phyloP scores from a whole-genome alignment of 1,139 yeast genomes.

The Geotrichum australiense region DNA sequence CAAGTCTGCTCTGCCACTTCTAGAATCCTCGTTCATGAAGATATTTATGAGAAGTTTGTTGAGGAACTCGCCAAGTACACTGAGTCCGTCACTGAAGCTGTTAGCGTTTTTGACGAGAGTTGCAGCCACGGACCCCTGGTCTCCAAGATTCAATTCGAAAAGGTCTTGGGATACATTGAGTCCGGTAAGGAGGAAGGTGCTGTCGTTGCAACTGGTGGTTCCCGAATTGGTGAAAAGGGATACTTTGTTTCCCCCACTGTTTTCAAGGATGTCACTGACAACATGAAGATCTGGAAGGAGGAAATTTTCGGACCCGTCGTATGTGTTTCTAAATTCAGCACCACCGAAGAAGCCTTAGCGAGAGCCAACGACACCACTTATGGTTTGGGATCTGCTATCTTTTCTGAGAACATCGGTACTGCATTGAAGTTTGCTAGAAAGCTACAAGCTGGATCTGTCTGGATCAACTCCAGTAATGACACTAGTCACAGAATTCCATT shows the following conservation, averaged over 20 bases:
- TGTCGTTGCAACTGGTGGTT: slow-evolving; percentile 50
- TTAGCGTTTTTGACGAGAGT: slow-evolving; percentile 38
- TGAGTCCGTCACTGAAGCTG: slow-evolving; percentile 43
- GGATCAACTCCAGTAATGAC: slow-evolving; percentile 80
- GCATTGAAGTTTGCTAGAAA: slow-evolving; percentile 55
- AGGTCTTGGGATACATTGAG: slow-evolving; percentile 59
- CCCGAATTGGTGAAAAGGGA: slow-evolving; percentile 53
- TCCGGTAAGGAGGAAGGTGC: slow-evolving; percentile 71
- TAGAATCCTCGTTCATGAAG: slow-evolving; percentile 70
- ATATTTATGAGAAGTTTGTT: slow-evolving; percentile 59
- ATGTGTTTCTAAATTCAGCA: slow-evolving; percentile 57
- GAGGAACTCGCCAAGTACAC: slow-evolving; percentile 52
- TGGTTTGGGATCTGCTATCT: slow-evolving; percentile 80
- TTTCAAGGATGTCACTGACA: slow-evolving; percentile 55
- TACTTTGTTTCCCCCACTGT: slow-evolving; percentile 64
- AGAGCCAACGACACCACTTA: slow-evolving; percentile 72
- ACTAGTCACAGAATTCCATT: slow-evolving; percentile 72
- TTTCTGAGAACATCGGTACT: slow-evolving; percentile 52
- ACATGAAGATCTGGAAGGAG: slow-evolving; percentile 57
- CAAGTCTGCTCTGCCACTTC: slow-evolving; percentile 87
- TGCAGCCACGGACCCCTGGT: slow-evolving; percentile 76
- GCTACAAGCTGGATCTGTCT: slow-evolving; percentile 70
- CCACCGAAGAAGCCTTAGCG: slow-evolving; percentile 65
- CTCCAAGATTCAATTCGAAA: slow-evolving; percentile 58
- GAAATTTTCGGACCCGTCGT: slow-evolving; percentile 90